Evolutionary conservation across 2,329 filamentous ascomycete genomes (phyloP).

Genomic region (Ophiostoma montium): DNA sequence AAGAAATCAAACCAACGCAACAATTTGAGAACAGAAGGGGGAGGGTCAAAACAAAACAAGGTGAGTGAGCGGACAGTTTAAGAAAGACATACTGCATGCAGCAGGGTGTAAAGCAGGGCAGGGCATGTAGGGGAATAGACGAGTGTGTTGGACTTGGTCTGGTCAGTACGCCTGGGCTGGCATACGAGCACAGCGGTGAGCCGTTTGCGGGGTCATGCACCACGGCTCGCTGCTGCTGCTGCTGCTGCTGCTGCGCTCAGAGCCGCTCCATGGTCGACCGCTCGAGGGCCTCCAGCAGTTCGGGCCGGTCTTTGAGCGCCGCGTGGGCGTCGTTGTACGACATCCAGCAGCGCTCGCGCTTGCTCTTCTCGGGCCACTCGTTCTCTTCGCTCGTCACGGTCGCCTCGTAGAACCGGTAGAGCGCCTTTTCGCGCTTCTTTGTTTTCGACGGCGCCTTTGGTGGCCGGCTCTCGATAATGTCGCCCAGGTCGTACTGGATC

Average conservation of each 20-base stretch:
- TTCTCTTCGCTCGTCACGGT: constrained; percentile 74
- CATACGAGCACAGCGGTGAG: no score
- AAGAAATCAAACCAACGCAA: not conserved
- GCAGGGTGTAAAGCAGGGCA: no score
- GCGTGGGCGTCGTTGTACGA: constrained; percentile 69
- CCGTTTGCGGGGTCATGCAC: no score
- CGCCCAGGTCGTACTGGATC: constrained; percentile 72
- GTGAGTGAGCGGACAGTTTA: no score
- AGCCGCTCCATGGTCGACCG: constrained; percentile 52
- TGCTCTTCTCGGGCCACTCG: constrained; percentile 89
- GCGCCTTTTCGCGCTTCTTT: constrained; percentile 44
- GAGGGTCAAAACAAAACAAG: no score
- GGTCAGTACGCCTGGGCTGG: no score
- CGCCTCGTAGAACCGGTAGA: constrained; percentile 76
- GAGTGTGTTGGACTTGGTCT: no score
- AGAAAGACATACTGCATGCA: no score
- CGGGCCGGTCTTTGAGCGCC: constrained; percentile 62
- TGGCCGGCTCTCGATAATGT: constrained; percentile 70
- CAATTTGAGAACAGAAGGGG: not conserved
- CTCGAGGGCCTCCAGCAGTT: constrained; percentile 76
- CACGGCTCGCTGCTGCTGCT: no score
- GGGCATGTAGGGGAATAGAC: no score
- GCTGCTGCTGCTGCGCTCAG: not conserved
- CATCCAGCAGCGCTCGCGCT: constrained; percentile 83
- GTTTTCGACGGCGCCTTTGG: constrained; percentile 46